Conservation (phyloP, 495 filamentous ascomycete species). For the Neurospora sp. region DNA sequence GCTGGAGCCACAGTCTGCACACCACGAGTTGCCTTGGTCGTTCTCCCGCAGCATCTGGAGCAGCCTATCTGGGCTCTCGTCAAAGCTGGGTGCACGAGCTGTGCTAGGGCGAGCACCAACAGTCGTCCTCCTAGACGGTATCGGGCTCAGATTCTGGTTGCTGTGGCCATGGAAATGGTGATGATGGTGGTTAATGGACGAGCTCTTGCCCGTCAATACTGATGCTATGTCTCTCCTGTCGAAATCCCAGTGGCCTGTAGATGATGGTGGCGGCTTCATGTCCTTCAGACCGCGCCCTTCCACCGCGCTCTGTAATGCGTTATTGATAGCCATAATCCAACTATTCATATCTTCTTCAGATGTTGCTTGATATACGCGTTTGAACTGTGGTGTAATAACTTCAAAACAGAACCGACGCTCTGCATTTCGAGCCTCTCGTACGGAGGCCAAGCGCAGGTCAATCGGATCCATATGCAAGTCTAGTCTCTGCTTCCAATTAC, state of each 20-base stretch:
- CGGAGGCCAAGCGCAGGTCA: constrained; percentile 91
- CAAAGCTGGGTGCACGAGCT: constrained; percentile 59
- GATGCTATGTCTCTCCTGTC: constrained; percentile 77
- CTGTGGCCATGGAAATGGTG: constrained; percentile 32
- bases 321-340: constrained; percentile 96
- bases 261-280: constrained; percentile 26
- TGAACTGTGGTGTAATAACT: constrained; percentile 93
- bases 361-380: constrained; percentile 93
- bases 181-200: constrained; percentile 41
- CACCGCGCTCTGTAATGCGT: constrained; percentile 89
- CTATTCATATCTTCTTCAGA: constrained; percentile 96
- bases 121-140: constrained; percentile 67
- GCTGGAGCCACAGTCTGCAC: constrained; percentile 87
- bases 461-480: constrained; percentile 98
- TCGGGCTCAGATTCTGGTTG: constrained; percentile 42
- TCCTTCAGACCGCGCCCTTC: constrained; percentile 60
- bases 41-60: constrained; percentile 80
- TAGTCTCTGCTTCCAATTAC: constrained; percentile 96
- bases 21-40: constrained; percentile 89
- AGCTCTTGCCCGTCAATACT: constrained; percentile 86
- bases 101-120: constrained; percentile 76
- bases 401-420: constrained; percentile 97
- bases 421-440: constrained; percentile 86
- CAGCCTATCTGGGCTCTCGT: constrained; percentile 67
- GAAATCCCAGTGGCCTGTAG: constrained; percentile 40